Evolutionary conservation across 495 filamentous ascomycete genomes (phyloP), one percentile per base, ranked within the genome.

Genomic region (Penicillium angulare): DNA sequence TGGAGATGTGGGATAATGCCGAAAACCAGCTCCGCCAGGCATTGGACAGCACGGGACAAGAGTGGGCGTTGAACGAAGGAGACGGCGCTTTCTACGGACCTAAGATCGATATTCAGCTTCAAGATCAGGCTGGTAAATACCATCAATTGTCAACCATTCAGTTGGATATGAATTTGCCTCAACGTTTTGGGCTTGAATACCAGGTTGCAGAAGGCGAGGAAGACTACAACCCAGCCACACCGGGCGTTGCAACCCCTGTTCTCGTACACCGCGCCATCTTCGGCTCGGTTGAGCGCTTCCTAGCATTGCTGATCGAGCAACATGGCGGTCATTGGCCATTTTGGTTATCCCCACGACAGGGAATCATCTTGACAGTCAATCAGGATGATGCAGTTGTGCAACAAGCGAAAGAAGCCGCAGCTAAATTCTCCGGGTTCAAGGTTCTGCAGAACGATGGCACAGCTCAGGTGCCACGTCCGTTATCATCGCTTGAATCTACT

Each of bases 81-180:
- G 92, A 95, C 51, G 92, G 92, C 22, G 92, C 92, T 5, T 97
- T 97, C 61, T 97, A 96, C 65, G 92, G 92, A 0, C 92, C 92
- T 8, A 97, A 97, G 71, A 96, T 97, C 54, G 92, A 97, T 59
- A 86, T 95, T 35, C 86, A 95, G 38, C 69, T 96, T 9, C 83
- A 79, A 53, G 92, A 95, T 54, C 82, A 85, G 15, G 82, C 91
- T 54, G 89, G 90, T 4, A 96, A 95, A 63, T 87, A 89, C 51
- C 91, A 96, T 60, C 92, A 97, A 55, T 87, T 92, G 13, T 92
- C 90, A 12, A 96, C 92, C 4, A 86, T 96, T 45, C 92, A 97
- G 71, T 79, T 97, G 24, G 92, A 97, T 60, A 95, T 97, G 69
- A 92, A 97, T 63, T 77, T 97, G 5, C 92, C 92, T 1, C 86